Base-by-base conservation (phyloP, 257 asterid species). In the Primulina tabacum region DNA sequence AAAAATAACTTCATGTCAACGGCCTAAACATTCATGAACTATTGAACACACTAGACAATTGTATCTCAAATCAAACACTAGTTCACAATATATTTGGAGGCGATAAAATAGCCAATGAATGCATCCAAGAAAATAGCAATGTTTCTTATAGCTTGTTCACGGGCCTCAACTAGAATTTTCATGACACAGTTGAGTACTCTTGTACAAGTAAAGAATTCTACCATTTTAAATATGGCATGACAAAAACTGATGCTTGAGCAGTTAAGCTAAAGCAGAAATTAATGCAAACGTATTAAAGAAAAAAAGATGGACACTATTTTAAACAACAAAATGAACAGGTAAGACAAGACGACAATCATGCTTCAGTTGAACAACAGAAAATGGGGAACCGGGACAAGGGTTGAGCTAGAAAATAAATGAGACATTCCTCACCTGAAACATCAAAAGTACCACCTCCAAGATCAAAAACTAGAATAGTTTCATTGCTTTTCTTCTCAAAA, bases 361-460 rank as follows among this genome's bases (percentile, higher is more conserved):
- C 9, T 21, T 10, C 55, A 12, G 16, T 20, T 52, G 65, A 20
- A 59, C 68, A 73, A 34, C 56, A 75, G 1, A 62, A 68, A 24
- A 14, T 35, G 12, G 37, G 21, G 24, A 61, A 16, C 62, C 40
- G 61, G 60, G 35, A 57, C 61, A 55, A 20, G 52, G 26, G 28
- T 64, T 55, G 24, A 7, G 38, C 16, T 38, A 60, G 60, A 69
- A 14, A 18, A 57, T 14, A 73, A 53, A 33, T 11, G 12, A 66
- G 61, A 47, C 28, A 35, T 56, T 26, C 43, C 37, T 24, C 52
- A 89, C 97, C 92, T 81, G 97, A 89, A 65, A 91, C 97, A 82
- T 91, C 97, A 80, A 91, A 91, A 21, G 96, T 91, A 56, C 97
- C 96, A 77, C 97, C 96, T 74, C 96, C 96, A 64, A 89, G 95